A percentile compares a stretch with the other conserved stretches of the same genome.
Conservation (phyloP, 2,329 filamentous ascomycete species). For the Mycocentrospora acerina region DNA sequence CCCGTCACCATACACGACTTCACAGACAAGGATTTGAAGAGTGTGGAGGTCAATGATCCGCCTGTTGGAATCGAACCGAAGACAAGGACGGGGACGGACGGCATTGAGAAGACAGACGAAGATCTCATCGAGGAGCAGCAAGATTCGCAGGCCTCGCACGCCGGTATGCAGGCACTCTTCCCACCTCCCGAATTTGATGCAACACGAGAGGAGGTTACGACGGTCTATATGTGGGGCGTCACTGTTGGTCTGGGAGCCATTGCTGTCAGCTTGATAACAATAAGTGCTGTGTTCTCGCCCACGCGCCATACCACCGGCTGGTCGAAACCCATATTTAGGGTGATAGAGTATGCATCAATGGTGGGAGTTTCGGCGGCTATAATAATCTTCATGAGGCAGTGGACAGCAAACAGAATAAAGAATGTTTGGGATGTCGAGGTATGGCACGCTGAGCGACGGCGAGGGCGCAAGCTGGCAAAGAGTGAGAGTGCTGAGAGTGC, state of each 20-base stretch:
- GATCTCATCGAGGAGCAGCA: constrained; percentile 47
- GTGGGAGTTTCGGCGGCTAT: constrained; percentile 34
- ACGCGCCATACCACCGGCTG: constrained; percentile 32
- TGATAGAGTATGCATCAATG: constrained; percentile 30
- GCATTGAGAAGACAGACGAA: constrained; percentile 47
- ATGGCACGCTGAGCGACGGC: constrained; percentile 64
- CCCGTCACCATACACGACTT: constrained; percentile 69
- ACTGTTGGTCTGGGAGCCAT: constrained; percentile 42
- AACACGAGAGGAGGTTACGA: constrained; percentile 47
- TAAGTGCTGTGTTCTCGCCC: constrained; percentile 39
- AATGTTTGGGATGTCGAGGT: constrained; percentile 68
- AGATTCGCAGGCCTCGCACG: constrained; percentile 46
- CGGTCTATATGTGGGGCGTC: constrained; percentile 49
- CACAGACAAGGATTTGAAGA: constrained; percentile 61
- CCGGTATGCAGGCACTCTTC: constrained; percentile 54
- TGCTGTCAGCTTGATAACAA: constrained; percentile 37
- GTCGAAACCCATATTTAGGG: constrained; percentile 31
- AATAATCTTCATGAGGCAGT: constrained; percentile 55
- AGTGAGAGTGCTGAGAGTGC: constrained; percentile 63
- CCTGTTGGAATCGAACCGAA: constrained; percentile 43
- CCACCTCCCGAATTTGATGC: constrained; percentile 55
- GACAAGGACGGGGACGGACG: constrained; percentile 49
- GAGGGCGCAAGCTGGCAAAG: constrained; percentile 52
- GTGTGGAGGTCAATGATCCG: constrained; percentile 49
- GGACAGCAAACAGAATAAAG: constrained; percentile 62